These are phyloP conservation scores for Melocanna baccifera DNA, from an alignment of 176 grass and related monocot species.

Conservation along the genomic window DNA sequence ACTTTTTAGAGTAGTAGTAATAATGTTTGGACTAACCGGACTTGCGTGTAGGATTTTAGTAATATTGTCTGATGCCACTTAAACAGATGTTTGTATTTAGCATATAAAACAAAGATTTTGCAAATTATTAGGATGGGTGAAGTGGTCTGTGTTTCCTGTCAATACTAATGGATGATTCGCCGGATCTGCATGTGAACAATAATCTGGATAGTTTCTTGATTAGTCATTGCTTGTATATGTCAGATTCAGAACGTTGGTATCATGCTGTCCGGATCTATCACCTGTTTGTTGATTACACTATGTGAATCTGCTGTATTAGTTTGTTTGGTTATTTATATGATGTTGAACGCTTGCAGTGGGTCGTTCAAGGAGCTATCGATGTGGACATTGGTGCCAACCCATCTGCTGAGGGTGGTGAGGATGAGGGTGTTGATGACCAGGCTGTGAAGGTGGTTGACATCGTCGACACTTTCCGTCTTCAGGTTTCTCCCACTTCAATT, in stretches of 20 bases:
- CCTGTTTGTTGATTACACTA: background rate
- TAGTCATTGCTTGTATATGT: background rate
- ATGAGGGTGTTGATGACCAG: constrained; percentile 71
- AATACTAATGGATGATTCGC: background rate
- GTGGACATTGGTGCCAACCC: constrained; percentile 97
- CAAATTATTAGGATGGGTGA: background rate
- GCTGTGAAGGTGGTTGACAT: constrained; percentile 84
- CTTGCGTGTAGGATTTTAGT: background rate
- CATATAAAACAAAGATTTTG: background rate
- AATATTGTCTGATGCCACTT: background rate
- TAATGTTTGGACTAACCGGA: background rate
- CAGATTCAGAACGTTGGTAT: background rate
- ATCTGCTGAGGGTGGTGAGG: constrained; percentile 72
- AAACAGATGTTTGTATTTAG: background rate
- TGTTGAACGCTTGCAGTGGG: constrained; percentile 55
- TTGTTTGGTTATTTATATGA: background rate
- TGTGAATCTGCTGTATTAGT: background rate
- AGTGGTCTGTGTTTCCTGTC: background rate
- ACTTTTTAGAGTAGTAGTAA: background rate
- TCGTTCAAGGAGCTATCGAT: constrained; percentile 58
- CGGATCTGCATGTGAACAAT: background rate
- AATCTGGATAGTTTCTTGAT: background rate
- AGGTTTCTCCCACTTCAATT: constrained; percentile 27
- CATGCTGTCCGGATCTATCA: background rate
- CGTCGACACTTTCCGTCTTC: constrained; percentile 88